Evolutionary conservation across 129 eudicot species (phyloP), one percentile per base, ranked within the genome.

Genomic region (Lonicera japonica): DNA sequence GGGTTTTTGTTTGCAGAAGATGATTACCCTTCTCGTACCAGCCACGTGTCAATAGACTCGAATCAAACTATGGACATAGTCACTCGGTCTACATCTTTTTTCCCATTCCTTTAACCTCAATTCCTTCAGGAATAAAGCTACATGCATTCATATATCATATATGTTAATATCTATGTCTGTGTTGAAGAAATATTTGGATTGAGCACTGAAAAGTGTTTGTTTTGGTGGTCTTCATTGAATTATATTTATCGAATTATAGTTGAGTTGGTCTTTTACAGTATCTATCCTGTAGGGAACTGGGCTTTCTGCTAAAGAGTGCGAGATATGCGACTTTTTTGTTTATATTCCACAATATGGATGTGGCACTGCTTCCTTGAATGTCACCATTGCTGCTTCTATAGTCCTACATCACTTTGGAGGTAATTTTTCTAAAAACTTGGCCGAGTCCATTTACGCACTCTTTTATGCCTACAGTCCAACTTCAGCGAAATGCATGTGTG

Each of bases 341-440:
- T 94, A 94, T 63, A 88, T 94, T 62, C 99, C 95, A 38, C 99
- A 94, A 81, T 88, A 88, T 54, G 99, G 99, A 8, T 78, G 96
- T 78, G 99, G 99, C 29, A 88, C 96, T 21, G 96, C 95, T 62
- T 94, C 99, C 20, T 29, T 94, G 60, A 94, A 94, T 64, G 99
- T 94, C 52, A 94, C 96, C 11, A 87, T 94, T 19, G 99, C 99
- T 40, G 99, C 99, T 66, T 94, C 99, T 57, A 94, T 94, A 36
- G 77, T 88, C 53, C 84, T 94, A 38, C 99, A 94, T 80, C 96
- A 94, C 54, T 94, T 79, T 85, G 99, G 79, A 71, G 96, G 99
- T 94, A 82, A 67, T 8, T 51, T 57, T 54, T 5, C 45, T 13
- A 22, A 3, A 50, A 60, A 40, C 58, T 45, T 8, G 19, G 58